Conservation (phyloP, 2,329 filamentous ascomycete species). For the Neofusicoccum cordaticola region DNA sequence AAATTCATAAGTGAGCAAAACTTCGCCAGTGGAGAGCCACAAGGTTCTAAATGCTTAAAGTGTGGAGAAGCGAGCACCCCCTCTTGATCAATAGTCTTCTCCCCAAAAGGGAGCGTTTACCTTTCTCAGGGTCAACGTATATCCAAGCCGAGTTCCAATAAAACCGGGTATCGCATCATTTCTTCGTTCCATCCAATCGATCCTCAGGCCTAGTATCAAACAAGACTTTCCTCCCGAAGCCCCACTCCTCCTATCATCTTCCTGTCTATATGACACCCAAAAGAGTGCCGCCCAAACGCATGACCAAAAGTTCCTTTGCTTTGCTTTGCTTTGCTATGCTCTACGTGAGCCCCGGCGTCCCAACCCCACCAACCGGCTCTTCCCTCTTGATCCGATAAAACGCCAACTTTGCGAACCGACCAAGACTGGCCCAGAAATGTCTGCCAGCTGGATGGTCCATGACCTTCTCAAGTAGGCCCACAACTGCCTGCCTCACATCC, state of each 20-base stretch:
- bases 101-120: too few species aligned
- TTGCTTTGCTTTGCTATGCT: background rate
- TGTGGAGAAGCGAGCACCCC: too few species aligned
- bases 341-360: background rate
- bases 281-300: too few species aligned
- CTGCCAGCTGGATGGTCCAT: constrained; percentile 83
- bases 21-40: too few species aligned
- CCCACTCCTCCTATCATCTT: background rate
- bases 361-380: background rate
- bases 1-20: too few species aligned
- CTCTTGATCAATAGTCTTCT: too few species aligned
- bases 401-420: constrained; percentile 83
- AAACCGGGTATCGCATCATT: constrained; percentile 11
- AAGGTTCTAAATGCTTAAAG: too few species aligned
- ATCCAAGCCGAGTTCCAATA: background rate
- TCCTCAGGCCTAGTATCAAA: background rate
- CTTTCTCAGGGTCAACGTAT: background rate
- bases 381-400: constrained; percentile 76
- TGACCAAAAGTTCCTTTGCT: background rate
- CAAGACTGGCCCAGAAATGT: constrained; percentile 87
- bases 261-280: background rate
- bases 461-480: constrained; percentile 78
- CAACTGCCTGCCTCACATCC: constrained; percentile 73
- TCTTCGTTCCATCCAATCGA: constrained; percentile 1
- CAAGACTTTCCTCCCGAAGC: too few species aligned